Evolutionary conservation across 768 basidiomycete genomes (phyloP), one percentile per base, ranked within the genome.

Genomic region (Mrakia blollopis): DNA sequence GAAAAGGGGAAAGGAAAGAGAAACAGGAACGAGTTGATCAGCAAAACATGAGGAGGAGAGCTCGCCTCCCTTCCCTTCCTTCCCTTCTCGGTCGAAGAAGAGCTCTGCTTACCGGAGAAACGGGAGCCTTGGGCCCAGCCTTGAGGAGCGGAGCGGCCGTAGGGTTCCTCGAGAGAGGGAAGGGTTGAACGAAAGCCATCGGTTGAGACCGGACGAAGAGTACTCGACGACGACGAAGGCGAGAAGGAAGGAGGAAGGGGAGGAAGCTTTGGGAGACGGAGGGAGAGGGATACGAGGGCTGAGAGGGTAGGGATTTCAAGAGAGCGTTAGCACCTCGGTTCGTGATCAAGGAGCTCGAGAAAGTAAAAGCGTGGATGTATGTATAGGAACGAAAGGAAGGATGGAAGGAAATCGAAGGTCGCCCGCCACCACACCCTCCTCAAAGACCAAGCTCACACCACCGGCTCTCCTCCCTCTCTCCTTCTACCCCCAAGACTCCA

Each of bases 161-260:
- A 32, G 71, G 71, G 71, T 72, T 72, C 50, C 71, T 54, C 65
- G 39, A n/a, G 23, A 52, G 47, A 23, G 71, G 71, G 54, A 72
- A 72, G 23, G 71, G 71, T 35, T 72, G 71, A 37, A 72, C 30
- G 35, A 52, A 72, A 18, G 71, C 47, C 71, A 72, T 72, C 57
- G 57, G 32, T 32, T 72, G 32, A 23, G 50, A n/a, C 39, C n/a
- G 50, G 25, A 37, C 35, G 67, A 69, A 37, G 44, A 44, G 41
- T 35, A 44, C 39, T 39, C n/a, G 44, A 52, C 39, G n/a, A 52
- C 25, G 44, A 60, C 28, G 69, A 54, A 14, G n/a, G 44, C 47
- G 47, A 50, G 47, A 18, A 54, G 16, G 44, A 28, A 54, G 69
- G 44, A 25, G 8, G 44, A 32, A 28, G 11, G 16, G 69, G 47